Evolutionary conservation across 345 rosid genomes (phyloP), one percentile per base, ranked within the genome.

Genomic region (Eucalyptus cloeziana): DNA sequence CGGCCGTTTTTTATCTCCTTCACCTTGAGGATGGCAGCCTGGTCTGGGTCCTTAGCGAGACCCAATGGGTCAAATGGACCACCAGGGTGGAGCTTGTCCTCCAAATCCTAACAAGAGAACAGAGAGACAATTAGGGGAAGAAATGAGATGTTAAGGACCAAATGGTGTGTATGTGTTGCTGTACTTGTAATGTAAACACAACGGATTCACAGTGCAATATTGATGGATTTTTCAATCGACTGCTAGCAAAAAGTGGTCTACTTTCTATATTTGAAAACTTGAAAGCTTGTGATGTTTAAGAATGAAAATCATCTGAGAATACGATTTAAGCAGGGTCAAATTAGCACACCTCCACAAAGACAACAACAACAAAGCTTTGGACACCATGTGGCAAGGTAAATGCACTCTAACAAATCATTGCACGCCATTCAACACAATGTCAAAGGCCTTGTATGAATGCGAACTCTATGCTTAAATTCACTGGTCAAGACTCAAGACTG

Each of bases 31-130:
- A 98, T 86, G 44, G 99, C 99, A 50, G 94, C 98, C 93, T 96
- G 98, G 90, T 97, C 99, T 4, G 99, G 99, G 90, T 97, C 99
- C 56, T 95, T 93, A 24, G 98, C 99, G 4, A 96, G 94, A 25
- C 99, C 99, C 90, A 98, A n/a, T 44, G 99, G 99, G 92, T 96
- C 98, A 88, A 98, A 97, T 76, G 99, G 99, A 88, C 98, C 99
- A 22, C 99, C 99, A 13, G 99, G 99, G 91, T 98, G 98, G 13
- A 98, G 96, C 96, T 94, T 95, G 98, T 98, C 98, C 92, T 96
- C 99, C 45, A 98, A 95, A 54, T 94, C 97, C 99, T 96, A 87
- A 62, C 51, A 85, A 88, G 51, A 19, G 25, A 88, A 49, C 76
- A 64, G n/a, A 58, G 79, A 24, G 47, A 8, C 21, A 54, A 12